Evolutionary conservation across 2,329 filamentous ascomycete species (phyloP).

Genomic region (Fusarium longipes): DNA sequence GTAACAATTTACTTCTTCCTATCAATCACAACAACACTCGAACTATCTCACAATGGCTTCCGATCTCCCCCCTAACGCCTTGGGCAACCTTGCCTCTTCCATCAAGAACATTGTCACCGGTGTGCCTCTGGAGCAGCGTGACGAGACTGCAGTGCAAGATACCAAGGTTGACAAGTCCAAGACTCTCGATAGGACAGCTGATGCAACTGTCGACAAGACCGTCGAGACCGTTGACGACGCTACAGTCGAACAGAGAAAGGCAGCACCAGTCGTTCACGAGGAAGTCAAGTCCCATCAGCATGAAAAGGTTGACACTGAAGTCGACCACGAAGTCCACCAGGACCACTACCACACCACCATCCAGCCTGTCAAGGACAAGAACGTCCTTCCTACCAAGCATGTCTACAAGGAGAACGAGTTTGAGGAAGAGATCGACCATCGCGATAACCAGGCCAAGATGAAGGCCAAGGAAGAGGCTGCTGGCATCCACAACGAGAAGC

Average conservation of each 20-base stretch:
- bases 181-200: conserved; percentile 14
- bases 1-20: not conserved
- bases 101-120: conserved; percentile 27
- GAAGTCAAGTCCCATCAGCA: conserved; percentile 33
- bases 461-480: conserved; percentile 31
- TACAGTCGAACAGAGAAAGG: conserved; percentile 24
- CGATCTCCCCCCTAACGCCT: conserved; percentile 7
- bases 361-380: conserved; percentile 32
- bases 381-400: conserved; percentile 23
- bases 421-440: conserved; percentile 31
- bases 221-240: conserved; percentile 22
- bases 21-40: not conserved
- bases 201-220: conserved; percentile 19
- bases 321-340: conserved; percentile 29
- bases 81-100: conserved; percentile 19
- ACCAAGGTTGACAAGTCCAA: not conserved
- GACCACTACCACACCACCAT: conserved; percentile 31
- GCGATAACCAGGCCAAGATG: conserved; percentile 14
- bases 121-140: not conserved
- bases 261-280: conserved; percentile 21
- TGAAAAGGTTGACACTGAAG: conserved; percentile 23
- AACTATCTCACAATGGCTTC: conserved; percentile 7
- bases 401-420: conserved; percentile 28
- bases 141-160: conserved; percentile 5
- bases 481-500: conserved; percentile 17